Evolutionary conservation across 2,329 filamentous ascomycete genomes (phyloP), one percentile per base, ranked within the genome.

Genomic region (Huntiella savannae): DNA sequence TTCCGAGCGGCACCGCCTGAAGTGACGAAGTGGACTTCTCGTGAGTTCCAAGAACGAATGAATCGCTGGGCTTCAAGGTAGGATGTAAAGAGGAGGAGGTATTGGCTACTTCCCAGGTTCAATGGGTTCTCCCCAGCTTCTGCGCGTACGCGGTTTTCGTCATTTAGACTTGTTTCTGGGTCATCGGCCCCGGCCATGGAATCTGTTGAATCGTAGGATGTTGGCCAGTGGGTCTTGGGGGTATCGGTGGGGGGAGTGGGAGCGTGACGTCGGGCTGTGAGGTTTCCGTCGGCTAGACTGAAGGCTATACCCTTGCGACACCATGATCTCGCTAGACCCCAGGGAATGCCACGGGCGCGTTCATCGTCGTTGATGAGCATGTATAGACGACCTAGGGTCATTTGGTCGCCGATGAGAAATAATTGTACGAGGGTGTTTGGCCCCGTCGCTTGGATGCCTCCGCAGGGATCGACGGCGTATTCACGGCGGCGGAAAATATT

Each of bases 281-380:
- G 40, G n/a, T 49, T 46, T n/a, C 42, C 48, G 13, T 47, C 48
- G 19, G 47, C 36, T 4, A 52, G 33, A 12, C 39, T 42, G 15
- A 49, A 46, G 2, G 47, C 49, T 1, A 51, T 40, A 34, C 51
- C 51, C 13, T 47, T 41, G 10, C 45, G 33, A 15, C 49, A 45
- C 51, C 51, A 52, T 4, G 35, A 44, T 13, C 38, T 40, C 12
- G 42, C 50, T 33, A 56, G 46, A 12, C 52, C 51, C 54, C 54
- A 56, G 16, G 47, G 45, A n/a, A 55, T 47, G 33, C 52, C 53
- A 11, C 67, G 62, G 22, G 57, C 56, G 4, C 43, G 43, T n/a
- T 63, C 65, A 54, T 73, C 68, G 8, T 58, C 58, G 4, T 54
- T 55, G 42, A 73, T 60, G 34, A 63, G 60, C 22, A 51, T 53